Conservation (phyloP, 768 basidiomycete species). For the Hygrocybe punicea region DNA sequence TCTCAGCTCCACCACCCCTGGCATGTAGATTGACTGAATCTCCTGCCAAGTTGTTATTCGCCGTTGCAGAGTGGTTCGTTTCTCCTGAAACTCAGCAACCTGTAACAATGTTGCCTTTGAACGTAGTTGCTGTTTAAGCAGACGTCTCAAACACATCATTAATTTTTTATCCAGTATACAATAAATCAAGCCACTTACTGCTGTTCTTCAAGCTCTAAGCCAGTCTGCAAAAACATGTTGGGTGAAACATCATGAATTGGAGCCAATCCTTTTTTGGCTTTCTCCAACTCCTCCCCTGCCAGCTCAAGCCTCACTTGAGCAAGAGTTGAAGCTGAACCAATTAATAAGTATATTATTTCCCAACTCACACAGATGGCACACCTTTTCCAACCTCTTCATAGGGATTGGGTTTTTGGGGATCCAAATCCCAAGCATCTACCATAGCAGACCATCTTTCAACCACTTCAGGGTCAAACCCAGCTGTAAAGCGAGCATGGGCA, state of each 20-base stretch:
- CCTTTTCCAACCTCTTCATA: neutral
- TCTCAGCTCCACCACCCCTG: neutral
- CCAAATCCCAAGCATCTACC: conserved; percentile 2
- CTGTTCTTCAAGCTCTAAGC: conserved; percentile 11
- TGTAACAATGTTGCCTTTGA: neutral
- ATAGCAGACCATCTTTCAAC: conserved; percentile 3
- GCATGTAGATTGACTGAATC: conserved; percentile 7
- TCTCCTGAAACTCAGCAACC: neutral
- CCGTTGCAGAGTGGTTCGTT: conserved; percentile 1
- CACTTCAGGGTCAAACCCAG: neutral
- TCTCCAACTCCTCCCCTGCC: neutral
- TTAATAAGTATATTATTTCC: neutral
- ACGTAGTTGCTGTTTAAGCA: neutral
- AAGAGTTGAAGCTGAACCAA: neutral
- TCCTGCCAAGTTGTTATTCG: conserved; percentile 1
- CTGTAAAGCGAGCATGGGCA: neutral
- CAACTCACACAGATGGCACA: neutral
- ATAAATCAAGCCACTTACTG: conserved; percentile 8
- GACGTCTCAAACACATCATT: neutral
- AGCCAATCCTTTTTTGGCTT: neutral
- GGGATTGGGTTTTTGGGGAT: conserved; percentile 3
- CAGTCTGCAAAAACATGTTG: conserved; percentile 4
- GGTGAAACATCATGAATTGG: neutral
- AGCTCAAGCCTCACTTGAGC: neutral
- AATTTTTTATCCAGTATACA: no score